These are phyloP conservation scores for Maudiozyma serrabonitensis DNA, from an alignment of 805 yeast species.

Conservation along the genomic window DNA sequence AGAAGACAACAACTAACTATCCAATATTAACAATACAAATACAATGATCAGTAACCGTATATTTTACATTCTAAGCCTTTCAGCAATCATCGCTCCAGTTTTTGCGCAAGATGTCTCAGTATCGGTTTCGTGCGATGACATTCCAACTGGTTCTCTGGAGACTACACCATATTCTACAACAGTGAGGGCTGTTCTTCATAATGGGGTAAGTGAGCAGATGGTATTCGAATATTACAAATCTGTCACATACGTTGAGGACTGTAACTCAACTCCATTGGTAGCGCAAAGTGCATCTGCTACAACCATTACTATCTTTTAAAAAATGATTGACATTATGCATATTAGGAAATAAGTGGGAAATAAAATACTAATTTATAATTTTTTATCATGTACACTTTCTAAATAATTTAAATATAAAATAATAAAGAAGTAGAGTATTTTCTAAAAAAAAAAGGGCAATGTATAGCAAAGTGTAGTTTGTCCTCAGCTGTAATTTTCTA, in stretches of 20 bases:
- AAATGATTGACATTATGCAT: neutral
- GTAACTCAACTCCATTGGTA: conserved; percentile 6
- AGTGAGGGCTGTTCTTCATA: conserved; percentile 10
- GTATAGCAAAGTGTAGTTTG: neutral
- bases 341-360: too few species aligned
- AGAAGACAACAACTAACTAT: neutral
- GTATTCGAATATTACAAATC: conserved; percentile 19
- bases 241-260: conserved; percentile 16
- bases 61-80: neutral
- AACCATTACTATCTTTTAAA: neutral
- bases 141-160: conserved; percentile 18
- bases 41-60: neutral
- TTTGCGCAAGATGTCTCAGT: conserved; percentile 1
- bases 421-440: neutral
- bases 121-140: conserved; percentile 12
- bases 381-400: neutral
- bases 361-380: too few species aligned
- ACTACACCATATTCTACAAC: conserved; percentile 18
- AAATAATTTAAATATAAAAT: neutral
- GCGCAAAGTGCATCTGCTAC: neutral
- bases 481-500: conserved; percentile 5
- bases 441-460: neutral
- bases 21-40: neutral
- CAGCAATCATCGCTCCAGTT: neutral
- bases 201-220: conserved; percentile 13